Conservation (phyloP, 1,139 yeast species). For the Hyphopichia pseudoburtonii region DNA sequence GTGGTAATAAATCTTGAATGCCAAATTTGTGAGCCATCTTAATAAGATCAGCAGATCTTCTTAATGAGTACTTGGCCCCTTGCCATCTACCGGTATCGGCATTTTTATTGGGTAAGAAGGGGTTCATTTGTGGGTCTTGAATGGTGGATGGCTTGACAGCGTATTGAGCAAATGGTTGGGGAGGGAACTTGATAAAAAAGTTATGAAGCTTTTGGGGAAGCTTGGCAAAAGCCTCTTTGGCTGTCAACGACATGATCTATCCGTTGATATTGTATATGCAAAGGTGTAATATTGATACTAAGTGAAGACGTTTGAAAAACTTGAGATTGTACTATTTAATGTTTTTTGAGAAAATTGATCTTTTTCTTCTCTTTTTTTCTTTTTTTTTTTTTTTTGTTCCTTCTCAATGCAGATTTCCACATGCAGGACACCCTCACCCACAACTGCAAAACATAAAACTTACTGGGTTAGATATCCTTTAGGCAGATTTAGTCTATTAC, state of each 20-base stretch:
- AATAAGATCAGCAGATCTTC: constrained; percentile 83
- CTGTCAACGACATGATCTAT: constrained; percentile 24
- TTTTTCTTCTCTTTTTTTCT: too few species aligned
- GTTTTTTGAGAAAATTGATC: too few species aligned
- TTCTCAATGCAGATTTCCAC: too few species aligned
- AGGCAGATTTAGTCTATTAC: too few species aligned
- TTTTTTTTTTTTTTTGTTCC: too few species aligned
- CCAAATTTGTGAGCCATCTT: constrained; percentile 85
- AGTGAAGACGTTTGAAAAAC: too few species aligned
- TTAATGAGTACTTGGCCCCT: constrained; percentile 73
- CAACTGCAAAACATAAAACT: too few species aligned
- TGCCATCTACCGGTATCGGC: constrained; percentile 78
- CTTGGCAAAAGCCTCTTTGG: constrained; percentile 48
- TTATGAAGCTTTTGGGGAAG: constrained; percentile 73
- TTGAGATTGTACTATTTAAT: too few species aligned
- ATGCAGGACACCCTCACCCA: too few species aligned
- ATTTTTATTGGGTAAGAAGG: constrained; percentile 83
- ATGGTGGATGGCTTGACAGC: constrained; percentile 64
- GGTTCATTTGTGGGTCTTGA: constrained; percentile 73
- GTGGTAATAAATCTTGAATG: constrained; percentile 75
- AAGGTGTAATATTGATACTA: too few species aligned
- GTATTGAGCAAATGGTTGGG: constrained; percentile 73
- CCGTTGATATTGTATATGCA: too few species aligned
- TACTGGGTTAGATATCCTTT: too few species aligned
- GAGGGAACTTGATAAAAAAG: constrained; percentile 84